Percentiles rank a stretch among this genome's conserved stretches.
These are phyloP conservation scores for Colletotrichum falcatum DNA, from an alignment of 2,329 filamentous ascomycete species.

Conservation along the genomic window DNA sequence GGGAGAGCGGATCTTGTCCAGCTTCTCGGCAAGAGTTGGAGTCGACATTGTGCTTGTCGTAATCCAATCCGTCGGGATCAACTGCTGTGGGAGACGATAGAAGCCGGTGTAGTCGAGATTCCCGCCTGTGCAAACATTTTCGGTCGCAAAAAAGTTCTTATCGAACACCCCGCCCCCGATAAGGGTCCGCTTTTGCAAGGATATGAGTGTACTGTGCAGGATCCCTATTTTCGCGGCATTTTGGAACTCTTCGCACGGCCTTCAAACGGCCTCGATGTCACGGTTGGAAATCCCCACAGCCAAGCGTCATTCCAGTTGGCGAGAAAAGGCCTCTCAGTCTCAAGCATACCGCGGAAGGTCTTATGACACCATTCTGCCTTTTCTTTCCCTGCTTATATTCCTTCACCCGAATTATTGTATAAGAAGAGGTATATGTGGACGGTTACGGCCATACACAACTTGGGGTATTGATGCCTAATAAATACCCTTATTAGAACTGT, in stretches of 20 bases:
- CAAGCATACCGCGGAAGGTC: neutral
- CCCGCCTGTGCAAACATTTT: conserved; percentile 39
- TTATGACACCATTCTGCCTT: too few species aligned
- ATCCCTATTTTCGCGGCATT: neutral
- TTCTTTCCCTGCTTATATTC: too few species aligned
- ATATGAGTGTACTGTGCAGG: neutral
- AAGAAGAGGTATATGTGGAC: too few species aligned
- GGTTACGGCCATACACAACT: too few species aligned
- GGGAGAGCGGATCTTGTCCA: conserved; percentile 96
- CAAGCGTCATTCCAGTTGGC: neutral
- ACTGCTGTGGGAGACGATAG: conserved; percentile 37
- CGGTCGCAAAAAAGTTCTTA: conserved; percentile 42
- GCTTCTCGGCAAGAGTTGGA: conserved; percentile 81
- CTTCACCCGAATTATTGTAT: too few species aligned
- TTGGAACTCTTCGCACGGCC: too few species aligned
- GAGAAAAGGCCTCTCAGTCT: neutral
- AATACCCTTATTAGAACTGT: too few species aligned
- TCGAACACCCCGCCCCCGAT: conserved; percentile 41
- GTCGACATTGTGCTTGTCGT: conserved; percentile 58
- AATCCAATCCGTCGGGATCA: conserved; percentile 36
- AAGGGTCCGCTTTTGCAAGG: conserved; percentile 28
- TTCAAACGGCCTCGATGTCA: neutral
- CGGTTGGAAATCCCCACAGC: too few species aligned
- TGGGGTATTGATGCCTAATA: too few species aligned
- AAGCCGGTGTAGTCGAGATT: conserved; percentile 19